Evolutionary conservation across 768 basidiomycete species (phyloP).

Genomic region (Pleurotus tuoliensis): DNA sequence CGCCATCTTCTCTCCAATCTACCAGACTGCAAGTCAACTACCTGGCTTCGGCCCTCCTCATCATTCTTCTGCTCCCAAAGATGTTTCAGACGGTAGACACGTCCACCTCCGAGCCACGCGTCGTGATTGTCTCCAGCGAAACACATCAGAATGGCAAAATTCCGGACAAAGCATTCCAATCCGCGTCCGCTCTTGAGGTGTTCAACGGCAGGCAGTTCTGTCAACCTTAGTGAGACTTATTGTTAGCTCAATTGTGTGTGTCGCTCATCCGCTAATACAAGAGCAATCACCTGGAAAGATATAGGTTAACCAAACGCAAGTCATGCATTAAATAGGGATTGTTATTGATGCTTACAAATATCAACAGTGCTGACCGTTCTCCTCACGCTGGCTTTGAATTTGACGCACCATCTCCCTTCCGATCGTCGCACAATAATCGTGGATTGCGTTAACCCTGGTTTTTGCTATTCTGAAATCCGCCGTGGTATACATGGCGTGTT

Average conservation of each 20-base stretch:
- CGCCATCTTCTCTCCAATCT: no score
- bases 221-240: no score
- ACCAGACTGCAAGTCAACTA: constrained; percentile 45
- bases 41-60: constrained; percentile 36
- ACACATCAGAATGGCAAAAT: constrained; percentile 29
- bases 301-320: constrained; percentile 33
- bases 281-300: constrained; percentile 13
- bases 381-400: constrained; percentile 33
- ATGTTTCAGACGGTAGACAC: constrained; percentile 26
- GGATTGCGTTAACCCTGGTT: constrained; percentile 36
- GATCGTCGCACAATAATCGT: constrained; percentile 24
- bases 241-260: no score
- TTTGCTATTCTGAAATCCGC: constrained; percentile 33
- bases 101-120: constrained; percentile 29
- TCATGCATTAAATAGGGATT: not conserved
- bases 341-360: not conserved
- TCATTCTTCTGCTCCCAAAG: constrained; percentile 38
- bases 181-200: not conserved
- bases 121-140: constrained; percentile 43
- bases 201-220: not conserved
- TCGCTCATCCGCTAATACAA: no score
- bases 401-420: constrained; percentile 24
- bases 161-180: constrained; percentile 11
- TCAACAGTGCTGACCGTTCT: constrained; percentile 34
- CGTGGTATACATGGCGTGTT: constrained; percentile 18